A percentile compares a stretch with the other conserved stretches of the same genome.
These are phyloP conservation scores for Fusarium fracticaudum DNA, from an alignment of 2,329 filamentous ascomycete genomes.

Conservation along the genomic window DNA sequence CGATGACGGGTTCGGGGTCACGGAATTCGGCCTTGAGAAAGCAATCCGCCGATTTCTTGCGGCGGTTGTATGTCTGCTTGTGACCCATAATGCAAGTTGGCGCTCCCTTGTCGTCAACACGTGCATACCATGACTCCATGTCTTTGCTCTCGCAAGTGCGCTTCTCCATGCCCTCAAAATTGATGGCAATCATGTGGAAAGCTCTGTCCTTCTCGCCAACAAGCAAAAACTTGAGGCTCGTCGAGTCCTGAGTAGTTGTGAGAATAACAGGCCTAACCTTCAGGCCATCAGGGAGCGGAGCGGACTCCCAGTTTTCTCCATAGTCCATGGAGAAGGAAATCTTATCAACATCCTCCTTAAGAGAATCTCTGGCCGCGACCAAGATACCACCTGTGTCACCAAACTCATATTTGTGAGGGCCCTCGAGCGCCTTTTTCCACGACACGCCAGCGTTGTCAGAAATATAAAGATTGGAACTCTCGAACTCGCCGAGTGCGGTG, in stretches of 20 bases:
- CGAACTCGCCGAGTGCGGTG: constrained; percentile 73
- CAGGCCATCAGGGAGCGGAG: constrained; percentile 72
- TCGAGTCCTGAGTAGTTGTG: constrained; percentile 92
- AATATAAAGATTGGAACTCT: constrained; percentile 82
- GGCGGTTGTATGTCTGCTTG: constrained; percentile 84
- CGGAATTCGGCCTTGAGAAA: constrained; percentile 89
- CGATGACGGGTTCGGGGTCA: constrained; percentile 74
- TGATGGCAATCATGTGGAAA: constrained; percentile 77
- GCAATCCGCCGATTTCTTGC: constrained; percentile 89
- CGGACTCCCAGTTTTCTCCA: constrained; percentile 81
- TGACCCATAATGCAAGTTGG: constrained; percentile 95
- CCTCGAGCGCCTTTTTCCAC: constrained; percentile 79
- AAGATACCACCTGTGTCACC: constrained; percentile 92
- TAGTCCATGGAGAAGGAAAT: constrained; percentile 86
- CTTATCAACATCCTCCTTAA: constrained; percentile 66
- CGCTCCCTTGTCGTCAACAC: constrained; percentile 80
- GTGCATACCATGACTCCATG: constrained; percentile 89
- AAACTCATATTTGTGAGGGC: constrained; percentile 95
- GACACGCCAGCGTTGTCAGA: constrained; percentile 91
- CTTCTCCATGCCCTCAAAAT: constrained; percentile 85
- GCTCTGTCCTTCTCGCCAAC: constrained; percentile 68
- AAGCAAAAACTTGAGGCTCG: constrained; percentile 89
- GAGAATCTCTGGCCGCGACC: constrained; percentile 81
- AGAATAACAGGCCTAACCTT: constrained; percentile 78
- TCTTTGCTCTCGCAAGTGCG: constrained; percentile 80